Percentiles rank a stretch among this genome's conserved stretches.
These are phyloP conservation scores for Stromatinia cepivora DNA, from an alignment of 2,329 filamentous ascomycete species.

Conservation along the genomic window DNA sequence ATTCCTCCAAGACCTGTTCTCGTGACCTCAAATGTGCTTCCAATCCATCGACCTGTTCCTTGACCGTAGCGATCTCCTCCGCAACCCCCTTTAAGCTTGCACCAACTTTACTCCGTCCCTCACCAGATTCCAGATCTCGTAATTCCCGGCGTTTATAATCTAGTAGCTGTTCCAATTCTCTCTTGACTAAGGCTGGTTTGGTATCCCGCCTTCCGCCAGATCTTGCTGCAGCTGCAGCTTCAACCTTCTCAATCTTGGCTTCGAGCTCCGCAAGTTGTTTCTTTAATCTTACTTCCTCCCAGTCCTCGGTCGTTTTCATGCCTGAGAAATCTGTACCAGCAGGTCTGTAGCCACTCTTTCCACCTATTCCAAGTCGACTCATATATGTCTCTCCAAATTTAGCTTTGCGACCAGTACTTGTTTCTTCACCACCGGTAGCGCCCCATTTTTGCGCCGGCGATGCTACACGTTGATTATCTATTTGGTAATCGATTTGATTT, in stretches of 20 bases:
- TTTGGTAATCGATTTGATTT: conserved; percentile 93
- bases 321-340: conserved; percentile 87
- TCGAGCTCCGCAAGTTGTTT: conserved; percentile 90
- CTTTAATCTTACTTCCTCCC: conserved; percentile 95
- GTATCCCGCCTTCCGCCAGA: conserved; percentile 67
- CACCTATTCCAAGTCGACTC: conserved; percentile 76
- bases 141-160: conserved; percentile 89
- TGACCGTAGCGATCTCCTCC: conserved; percentile 87
- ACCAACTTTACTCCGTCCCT: conserved; percentile 67
- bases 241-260: conserved; percentile 80
- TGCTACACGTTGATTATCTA: conserved; percentile 70
- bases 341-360: conserved; percentile 75
- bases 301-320: conserved; percentile 84
- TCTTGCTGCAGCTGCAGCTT: conserved; percentile 67
- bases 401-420: conserved; percentile 83
- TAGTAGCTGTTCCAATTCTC: conserved; percentile 88
- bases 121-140: conserved; percentile 71
- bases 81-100: conserved; percentile 72
- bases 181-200: conserved; percentile 88
- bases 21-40: conserved; percentile 78
- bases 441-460: conserved; percentile 74
- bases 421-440: conserved; percentile 74
- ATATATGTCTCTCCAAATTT: conserved; percentile 98
- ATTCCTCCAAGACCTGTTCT: conserved; percentile 71
- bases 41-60: conserved; percentile 89